A percentile compares a stretch with the other conserved stretches of the same genome.
phyloP scores from a whole-genome alignment of 108 stramenopile species.

The Licmophora abbreviata region DNA sequence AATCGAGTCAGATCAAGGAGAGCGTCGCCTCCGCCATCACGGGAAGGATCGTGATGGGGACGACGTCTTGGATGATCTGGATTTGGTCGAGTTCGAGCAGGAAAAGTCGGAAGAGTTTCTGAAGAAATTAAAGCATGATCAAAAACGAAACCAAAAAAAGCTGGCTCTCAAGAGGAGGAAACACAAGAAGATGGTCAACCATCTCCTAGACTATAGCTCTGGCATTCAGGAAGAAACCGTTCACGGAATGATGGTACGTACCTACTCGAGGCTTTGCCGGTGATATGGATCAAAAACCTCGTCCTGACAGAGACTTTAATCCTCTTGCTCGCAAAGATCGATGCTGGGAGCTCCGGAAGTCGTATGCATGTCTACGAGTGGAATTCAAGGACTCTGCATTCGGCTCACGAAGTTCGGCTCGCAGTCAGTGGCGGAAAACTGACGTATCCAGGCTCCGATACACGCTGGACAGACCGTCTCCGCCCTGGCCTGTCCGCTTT shows the following conservation, averaged over 20 bases:
- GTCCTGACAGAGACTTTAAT: background rate
- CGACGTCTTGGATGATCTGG: too few species aligned
- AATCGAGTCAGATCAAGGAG: too few species aligned
- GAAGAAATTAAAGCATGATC: too few species aligned
- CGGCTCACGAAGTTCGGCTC: conserved; percentile 23
- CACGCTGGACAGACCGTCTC: conserved; percentile 82
- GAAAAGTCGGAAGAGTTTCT: too few species aligned
- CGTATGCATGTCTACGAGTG: conserved; percentile 89
- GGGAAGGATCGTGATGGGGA: too few species aligned
- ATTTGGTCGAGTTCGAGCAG: too few species aligned
- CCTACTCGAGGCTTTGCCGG: background rate
- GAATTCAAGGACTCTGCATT: conserved; percentile 43
- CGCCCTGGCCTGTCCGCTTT: conserved; percentile 72
- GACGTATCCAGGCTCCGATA: conserved; percentile 56
- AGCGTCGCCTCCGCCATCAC: too few species aligned
- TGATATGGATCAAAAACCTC: background rate
- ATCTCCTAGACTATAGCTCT: background rate
- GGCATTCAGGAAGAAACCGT: conserved; percentile 11
- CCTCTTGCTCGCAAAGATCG: conserved; percentile 1
- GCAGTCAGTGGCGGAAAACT: conserved; percentile 47
- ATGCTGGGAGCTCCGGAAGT: conserved; percentile 64
- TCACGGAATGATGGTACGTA: conserved; percentile 53
- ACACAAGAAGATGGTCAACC: background rate
- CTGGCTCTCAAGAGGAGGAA: background rate
- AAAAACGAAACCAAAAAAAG: too few species aligned